Base-by-base conservation (phyloP, 1,284 basidiomycete genomes). In the Vanrija humicola region DNA sequence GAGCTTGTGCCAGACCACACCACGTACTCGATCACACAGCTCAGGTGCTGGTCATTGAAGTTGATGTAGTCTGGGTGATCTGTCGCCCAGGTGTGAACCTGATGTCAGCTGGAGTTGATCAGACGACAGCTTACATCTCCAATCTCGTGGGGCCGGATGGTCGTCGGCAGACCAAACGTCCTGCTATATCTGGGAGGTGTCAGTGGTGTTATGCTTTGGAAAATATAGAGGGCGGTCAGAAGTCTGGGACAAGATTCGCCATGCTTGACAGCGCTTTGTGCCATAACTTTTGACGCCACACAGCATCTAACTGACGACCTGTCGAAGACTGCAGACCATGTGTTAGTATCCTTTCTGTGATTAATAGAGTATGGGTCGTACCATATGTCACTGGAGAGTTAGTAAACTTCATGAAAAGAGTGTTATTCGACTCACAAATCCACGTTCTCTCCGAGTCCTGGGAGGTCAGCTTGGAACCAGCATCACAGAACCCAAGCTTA, bases 11-110 rank as follows among this genome's bases (percentile, higher is more conserved):
- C 3, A 4, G 1, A 9, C 10, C 18, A 5, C 3, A 19, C 23
- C 5, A 48, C 53, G 26, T 26, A 52, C 54, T 52, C 50, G 3
- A 56, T 43, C 21, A 49, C 51, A 21, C 43, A 52, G 34, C 50
- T 42, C 10, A 59, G 47, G 18, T 56, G 58, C 38, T 46, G 46
- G 50, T 59, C 58, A 15, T 25, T 19, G 18, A 16, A 10, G 19
- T 50, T 34, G n/a, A 43, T 23, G 15, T 49, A 51, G 3, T 53
- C 21, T 3, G 43, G 46, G 44, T 60, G 58, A 18, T 51, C 46
- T 3, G 10, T 14, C 8, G 52, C 52, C 58, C 58, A 60, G 2
- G 18, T 23, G 19, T 47, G 34, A 12, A 34, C 34, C 34, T 34
- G 34, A 12, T 34, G 34, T 34, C 34, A 34, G 34, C 34, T 34